phyloP scores from a whole-genome alignment of 345 rosid genomes.

The Pistacia integerrima region DNA sequence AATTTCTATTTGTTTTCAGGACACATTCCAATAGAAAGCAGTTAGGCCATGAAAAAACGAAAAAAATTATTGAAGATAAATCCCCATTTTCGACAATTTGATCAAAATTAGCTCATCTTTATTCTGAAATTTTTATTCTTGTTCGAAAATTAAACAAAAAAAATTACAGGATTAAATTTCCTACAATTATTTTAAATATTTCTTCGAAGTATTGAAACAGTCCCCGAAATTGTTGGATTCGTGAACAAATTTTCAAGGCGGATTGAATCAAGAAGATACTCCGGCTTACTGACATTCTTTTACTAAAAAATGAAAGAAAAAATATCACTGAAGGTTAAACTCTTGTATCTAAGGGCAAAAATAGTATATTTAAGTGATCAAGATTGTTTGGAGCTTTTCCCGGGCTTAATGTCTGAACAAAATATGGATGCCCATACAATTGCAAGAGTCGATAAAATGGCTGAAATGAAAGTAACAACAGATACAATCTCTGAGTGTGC shows the following conservation, averaged over 20 bases:
- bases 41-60: too few relatives aligned
- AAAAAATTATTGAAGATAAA: too few relatives aligned
- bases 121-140: too few relatives aligned
- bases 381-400: background rate
- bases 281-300: background rate
- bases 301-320: background rate
- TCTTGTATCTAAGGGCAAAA: background rate
- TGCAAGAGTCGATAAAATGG: slow-evolving; percentile 46
- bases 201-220: too few relatives aligned
- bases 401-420: slow-evolving; percentile 24
- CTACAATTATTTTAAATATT: too few relatives aligned
- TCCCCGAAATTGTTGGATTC: too few relatives aligned
- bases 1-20: too few relatives aligned
- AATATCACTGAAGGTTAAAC: background rate
- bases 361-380: background rate
- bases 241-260: background rate
- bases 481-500: slow-evolving; percentile 56
- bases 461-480: slow-evolving; percentile 48
- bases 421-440: slow-evolving; percentile 45
- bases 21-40: too few relatives aligned
- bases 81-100: too few relatives aligned
- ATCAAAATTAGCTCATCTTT: too few relatives aligned
- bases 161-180: too few relatives aligned
- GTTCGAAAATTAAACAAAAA: too few relatives aligned
- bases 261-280: background rate